Base-by-base conservation (phyloP, 2,329 filamentous ascomycete genomes). In the Monilinia laxa region DNA sequence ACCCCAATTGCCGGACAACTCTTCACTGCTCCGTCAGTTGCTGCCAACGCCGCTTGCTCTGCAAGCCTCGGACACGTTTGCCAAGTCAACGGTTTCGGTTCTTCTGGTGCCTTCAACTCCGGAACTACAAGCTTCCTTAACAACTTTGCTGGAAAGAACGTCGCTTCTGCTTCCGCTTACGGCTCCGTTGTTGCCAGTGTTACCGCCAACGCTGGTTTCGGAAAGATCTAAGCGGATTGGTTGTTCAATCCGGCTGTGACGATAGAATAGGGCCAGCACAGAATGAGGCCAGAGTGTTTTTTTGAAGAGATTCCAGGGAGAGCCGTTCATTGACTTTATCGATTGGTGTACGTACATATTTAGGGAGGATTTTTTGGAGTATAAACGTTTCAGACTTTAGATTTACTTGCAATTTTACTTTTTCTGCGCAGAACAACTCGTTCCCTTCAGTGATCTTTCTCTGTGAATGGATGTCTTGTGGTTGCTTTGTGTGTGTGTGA, bases 121-220 rank as follows among this genome's bases (percentile, higher is more conserved):
- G 71, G 72, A 20, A 70, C 72, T 25, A 73, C 73, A 3, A 69
- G 70, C 11, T 72, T 79, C 62, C 73, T 77, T 52, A 70, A 69
- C 20, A 74, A 74, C 67, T 77, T 78, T 25, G 64, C 63, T 1
- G 76, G 76, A 9, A 75, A 77, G 67, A 74, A 71, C 40, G 64
- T 76, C 20, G 68, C 76, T 11, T 69, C 67, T 16, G 72, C 77
- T 52, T 68, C 71, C 31, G 67, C 73, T 20, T 65, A 59, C 31
- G 14, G 42, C 16, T 11, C 16, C 11, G 63, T 59, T n/a, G 63
- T 49, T 23, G 18, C 63, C 23, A 49, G 53, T 7, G 52, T 65
- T 31, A 45, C 16, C 6, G 54, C 45, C 53, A 58, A 25, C 7
- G 52, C 63, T 31, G 52, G 53, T 65, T 57, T n/a, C n/a, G 63